Evolutionary conservation across 768 basidiomycete genomes (phyloP), one percentile per base, ranked within the genome.

Genomic region (Lactifluus echinatus): DNA sequence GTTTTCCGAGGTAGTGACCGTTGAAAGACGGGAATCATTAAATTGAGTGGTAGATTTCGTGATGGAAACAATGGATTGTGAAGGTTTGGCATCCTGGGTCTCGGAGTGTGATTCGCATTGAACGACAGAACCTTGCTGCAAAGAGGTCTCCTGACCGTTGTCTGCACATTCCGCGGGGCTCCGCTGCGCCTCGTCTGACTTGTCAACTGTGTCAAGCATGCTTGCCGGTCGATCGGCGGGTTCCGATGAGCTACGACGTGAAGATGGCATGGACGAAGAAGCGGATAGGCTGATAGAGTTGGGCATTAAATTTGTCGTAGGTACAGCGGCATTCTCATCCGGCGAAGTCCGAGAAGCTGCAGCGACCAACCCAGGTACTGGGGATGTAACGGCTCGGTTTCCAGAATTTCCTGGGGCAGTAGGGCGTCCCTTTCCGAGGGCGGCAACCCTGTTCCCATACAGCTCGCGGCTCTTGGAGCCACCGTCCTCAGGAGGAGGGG

Each of bases 391-490:
- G 3, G 44, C 51, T n/a, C 62, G 52, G 8, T 53, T 24, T 8
- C 44, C 34, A 36, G 46, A 21, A 17, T 51, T 55, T 40, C 55
- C 55, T 15, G 60, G 52, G 19, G 47, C 59, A 1, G 58, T 53
- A 42, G 62, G 62, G 19, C 60, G 62, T 11, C 59, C 60, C 64
- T 69, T 53, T 64, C 68, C 47, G 66, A 67, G 53, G 60, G 68
- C 55, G 39, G 70, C 80, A 31, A 89, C 79, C 37, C 87, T 76
- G 69, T 89, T 89, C 21, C 85, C 88, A 65, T 88, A 87, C 33
- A 88, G 71, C 70, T 89, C 86, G 50, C 79, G 77, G 63, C 77
- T 79, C 66, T 74, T 78, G 40, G 75, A 73, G 12, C 71, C 74
- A 51, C 76, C 73, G 24, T 76, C 77, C 33, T 75, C 68, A 24